phyloP scores from a whole-genome alignment of 139 green algal genomes.

The Tetradesmus obliquus region DNA sequence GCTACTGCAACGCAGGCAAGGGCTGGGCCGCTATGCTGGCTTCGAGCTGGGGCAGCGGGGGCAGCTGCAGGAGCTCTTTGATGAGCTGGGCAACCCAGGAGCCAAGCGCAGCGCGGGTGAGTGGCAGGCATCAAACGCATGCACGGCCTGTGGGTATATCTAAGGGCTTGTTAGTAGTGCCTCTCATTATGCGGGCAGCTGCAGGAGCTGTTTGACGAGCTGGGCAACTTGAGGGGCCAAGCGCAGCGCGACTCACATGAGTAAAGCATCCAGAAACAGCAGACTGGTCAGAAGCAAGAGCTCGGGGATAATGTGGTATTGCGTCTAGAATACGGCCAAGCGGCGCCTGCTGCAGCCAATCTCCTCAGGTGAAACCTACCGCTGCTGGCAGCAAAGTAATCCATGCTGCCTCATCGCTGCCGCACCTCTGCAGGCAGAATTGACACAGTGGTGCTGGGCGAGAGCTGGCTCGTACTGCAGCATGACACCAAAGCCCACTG shows the following conservation, averaged over 20 bases:
- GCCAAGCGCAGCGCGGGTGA: conserved; percentile 59
- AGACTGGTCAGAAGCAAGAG: background rate
- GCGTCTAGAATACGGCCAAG: conserved; percentile 47
- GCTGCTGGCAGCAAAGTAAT: conserved; percentile 40
- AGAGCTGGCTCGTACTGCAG: conserved; percentile 74
- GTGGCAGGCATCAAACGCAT: background rate
- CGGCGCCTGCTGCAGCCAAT: conserved; percentile 48
- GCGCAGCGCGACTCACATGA: conserved; percentile 44
- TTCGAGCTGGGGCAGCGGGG: conserved; percentile 70
- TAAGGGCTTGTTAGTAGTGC: background rate
- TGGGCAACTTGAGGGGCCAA: conserved; percentile 52
- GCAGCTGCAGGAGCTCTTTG: conserved; percentile 79
- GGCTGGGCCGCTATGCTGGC: conserved; percentile 63
- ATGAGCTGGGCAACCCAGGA: conserved; percentile 57
- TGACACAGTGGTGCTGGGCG: conserved; percentile 83
- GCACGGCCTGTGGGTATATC: background rate
- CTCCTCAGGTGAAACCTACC: conserved; percentile 31
- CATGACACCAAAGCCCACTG: too few relatives aligned
- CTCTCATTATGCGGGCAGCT: conserved; percentile 49
- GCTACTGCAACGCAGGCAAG: conserved; percentile 25
- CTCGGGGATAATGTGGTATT: too few relatives aligned
- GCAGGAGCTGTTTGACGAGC: conserved; percentile 70
- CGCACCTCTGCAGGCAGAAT: conserved; percentile 63
- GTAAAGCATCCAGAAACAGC: too few relatives aligned
- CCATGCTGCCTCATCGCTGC: too few relatives aligned